phyloP scores from a whole-genome alignment of 164 flowering plant genomes.

The Liriodendron chinense region DNA sequence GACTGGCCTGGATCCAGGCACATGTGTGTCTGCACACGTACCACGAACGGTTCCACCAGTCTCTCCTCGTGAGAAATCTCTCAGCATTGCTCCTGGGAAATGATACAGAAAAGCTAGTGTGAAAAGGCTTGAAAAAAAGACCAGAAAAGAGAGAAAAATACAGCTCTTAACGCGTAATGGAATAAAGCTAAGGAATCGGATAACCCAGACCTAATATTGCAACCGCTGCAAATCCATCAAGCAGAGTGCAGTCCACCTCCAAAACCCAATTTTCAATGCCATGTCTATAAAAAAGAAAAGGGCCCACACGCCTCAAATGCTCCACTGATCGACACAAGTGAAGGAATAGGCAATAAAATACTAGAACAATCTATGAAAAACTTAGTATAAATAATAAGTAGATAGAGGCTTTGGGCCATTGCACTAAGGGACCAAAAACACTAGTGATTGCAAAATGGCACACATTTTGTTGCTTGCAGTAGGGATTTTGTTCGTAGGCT shows the following conservation, averaged over 20 bases:
- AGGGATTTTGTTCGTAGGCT: conserved; percentile 18
- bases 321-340: conserved; percentile 13
- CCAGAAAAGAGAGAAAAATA: background rate
- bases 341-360: background rate
- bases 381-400: conserved; percentile 6
- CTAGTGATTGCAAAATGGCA: conserved; percentile 20
- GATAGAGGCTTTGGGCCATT: background rate
- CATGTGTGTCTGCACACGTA: too few relatives aligned
- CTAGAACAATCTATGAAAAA: background rate
- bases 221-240: background rate
- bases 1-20: too few relatives aligned
- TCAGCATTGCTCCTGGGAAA: too few relatives aligned
- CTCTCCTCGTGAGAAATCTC: too few relatives aligned
- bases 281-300: conserved; percentile 13
- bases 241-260: conserved; percentile 10
- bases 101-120: conserved; percentile 8
- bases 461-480: conserved; percentile 15
- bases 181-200: conserved; percentile 13
- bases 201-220: background rate
- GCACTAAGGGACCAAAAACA: background rate
- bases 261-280: background rate
- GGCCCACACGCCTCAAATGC: conserved; percentile 13
- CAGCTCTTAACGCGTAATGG: conserved; percentile 10
- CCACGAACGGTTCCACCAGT: too few relatives aligned
- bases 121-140: background rate